A percentile compares a stretch with the other conserved stretches of the same genome.
Evolutionary conservation across 2,329 filamentous ascomycete genomes (phyloP).

Genomic region (Alternaria novae-zelandiae): DNA sequence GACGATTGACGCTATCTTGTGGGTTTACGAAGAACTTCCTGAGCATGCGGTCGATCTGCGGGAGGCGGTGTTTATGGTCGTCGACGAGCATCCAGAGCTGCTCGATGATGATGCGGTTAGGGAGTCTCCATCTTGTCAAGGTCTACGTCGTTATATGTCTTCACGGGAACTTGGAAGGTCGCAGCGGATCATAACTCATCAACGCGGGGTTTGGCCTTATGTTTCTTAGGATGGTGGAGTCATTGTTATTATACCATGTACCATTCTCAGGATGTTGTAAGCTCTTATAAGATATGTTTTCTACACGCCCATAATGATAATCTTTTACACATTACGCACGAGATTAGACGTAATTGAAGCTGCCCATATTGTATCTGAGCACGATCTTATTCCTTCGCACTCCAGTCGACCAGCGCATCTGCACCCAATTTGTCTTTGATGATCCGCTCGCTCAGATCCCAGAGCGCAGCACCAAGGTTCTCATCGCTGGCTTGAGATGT

Average conservation of each 20-base stretch:
- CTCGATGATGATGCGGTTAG: background rate
- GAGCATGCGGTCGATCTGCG: background rate
- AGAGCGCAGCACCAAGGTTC: constrained; percentile 48
- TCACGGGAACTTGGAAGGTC: background rate
- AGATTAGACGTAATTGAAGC: background rate
- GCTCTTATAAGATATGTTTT: background rate
- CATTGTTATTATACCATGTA: background rate
- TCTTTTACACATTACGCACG: background rate
- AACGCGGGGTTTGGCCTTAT: background rate
- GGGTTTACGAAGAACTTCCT: background rate
- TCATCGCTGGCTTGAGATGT: constrained; percentile 49
- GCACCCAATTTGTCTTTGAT: constrained; percentile 52
- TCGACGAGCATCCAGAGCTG: background rate
- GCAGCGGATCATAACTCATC: background rate
- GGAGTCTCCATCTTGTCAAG: background rate
- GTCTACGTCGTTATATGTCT: background rate
- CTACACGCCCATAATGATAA: background rate
- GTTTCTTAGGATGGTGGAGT: background rate
- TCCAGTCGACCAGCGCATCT: constrained; percentile 49
- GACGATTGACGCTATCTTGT: background rate
- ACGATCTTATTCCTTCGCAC: background rate
- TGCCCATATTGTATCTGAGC: background rate
- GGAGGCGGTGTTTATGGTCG: background rate
- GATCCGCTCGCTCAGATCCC: constrained; percentile 50
- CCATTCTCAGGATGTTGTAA: background rate